Base-by-base conservation (phyloP, 2,329 filamentous ascomycete genomes). In the Fusarium austroafricanum region DNA sequence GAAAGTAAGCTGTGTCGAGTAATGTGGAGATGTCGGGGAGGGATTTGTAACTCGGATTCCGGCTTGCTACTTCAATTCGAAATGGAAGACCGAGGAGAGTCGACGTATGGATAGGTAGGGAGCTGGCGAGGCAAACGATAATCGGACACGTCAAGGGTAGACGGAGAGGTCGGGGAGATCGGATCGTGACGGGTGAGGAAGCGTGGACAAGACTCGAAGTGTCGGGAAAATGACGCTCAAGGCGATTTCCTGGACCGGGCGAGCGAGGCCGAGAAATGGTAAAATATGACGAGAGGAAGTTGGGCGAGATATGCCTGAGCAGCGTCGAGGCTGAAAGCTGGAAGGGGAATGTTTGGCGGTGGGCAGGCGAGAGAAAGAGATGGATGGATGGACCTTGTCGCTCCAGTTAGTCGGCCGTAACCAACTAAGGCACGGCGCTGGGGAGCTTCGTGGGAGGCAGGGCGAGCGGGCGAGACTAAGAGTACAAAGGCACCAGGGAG, bases 391-490 rank as follows among this genome's bases (percentile, higher is more conserved):
- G 64, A 64, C 67, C 67, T 70, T 65, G 67, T 70, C 67, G 67
- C 63, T 70, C 58, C 47, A 70, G 58, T 61, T 68, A 55, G 55
- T 53, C 44, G 49, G 67, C 59, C 55, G 56, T 62, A 69, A 54
- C 60, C 60, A 67, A 53, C 64, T 71, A 56, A 47, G 43, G 64
- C 46, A 62, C 53, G 51, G 67, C 54, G 49, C 67, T 70, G 59
- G 68, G 67, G 55, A 70, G 67, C 67, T 64, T 70, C 67, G 62
- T 57, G 54, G 67, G 67, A 68, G 67, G 67, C 66, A 73, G 71
- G 71, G 71, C 68, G 63, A 61, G 64, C 55, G 67, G 68, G 63
- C 63, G 68, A 71, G 54, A 68, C 67, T 68, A 71, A 68, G 64
- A 65, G 63, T 65, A 71, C 61, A 71, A 71, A 70, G 64, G 53